Conservation (phyloP, 139 green algal genomes). For the Astrephomene gubernaculifera region DNA sequence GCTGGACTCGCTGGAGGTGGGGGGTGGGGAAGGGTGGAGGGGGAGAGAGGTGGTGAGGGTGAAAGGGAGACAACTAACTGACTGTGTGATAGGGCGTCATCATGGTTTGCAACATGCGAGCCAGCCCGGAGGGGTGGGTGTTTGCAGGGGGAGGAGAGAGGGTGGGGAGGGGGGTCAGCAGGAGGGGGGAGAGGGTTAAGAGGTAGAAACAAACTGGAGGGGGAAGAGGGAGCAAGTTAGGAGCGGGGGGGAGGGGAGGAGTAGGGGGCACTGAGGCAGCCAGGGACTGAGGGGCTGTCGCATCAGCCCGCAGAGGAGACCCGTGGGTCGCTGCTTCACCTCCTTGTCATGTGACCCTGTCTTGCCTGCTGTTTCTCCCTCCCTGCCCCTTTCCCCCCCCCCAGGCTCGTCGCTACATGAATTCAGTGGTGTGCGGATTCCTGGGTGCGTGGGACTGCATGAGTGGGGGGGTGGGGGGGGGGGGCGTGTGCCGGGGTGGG, state of each 20-base stretch:
- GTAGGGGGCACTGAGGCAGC: background rate
- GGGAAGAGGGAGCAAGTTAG: background rate
- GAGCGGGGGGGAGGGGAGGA: no score
- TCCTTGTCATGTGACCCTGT: background rate
- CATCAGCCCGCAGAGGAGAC: background rate
- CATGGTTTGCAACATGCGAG: no score
- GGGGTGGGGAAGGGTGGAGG: background rate
- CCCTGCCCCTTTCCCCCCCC: background rate
- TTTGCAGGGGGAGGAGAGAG: no score
- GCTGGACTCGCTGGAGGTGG: conserved; percentile 94
- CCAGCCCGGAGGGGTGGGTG: no score
- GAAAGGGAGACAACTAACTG: background rate
- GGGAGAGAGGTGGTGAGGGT: background rate
- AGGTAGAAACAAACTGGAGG: background rate
- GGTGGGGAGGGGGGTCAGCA: background rate
- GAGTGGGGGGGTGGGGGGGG: background rate
- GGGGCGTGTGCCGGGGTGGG: background rate
- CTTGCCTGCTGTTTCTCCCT: background rate
- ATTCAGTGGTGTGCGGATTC: conserved; percentile 96
- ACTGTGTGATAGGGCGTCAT: background rate
- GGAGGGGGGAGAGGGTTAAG: background rate
- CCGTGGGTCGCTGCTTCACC: background rate
- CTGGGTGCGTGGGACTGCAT: conserved; percentile 72
- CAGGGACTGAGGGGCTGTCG: no score
- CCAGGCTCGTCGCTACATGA: conserved; percentile 95